Evolutionary conservation across 2,329 filamentous ascomycete species (phyloP).

Genomic region (Chaetomium olivaceum): DNA sequence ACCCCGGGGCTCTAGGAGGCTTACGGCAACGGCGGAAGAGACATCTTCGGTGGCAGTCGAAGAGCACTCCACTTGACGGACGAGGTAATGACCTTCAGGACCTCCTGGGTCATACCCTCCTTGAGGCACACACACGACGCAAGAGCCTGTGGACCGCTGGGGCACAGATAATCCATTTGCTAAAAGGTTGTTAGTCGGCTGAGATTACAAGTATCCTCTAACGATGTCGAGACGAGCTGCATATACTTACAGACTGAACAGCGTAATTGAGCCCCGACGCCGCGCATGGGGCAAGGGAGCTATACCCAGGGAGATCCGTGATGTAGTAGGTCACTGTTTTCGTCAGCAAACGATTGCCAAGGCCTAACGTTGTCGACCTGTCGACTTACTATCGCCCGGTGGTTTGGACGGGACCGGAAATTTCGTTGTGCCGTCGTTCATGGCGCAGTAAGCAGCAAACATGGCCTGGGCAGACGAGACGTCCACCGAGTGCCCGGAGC

Average conservation of each 20-base stretch:
- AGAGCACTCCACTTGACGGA: constrained; percentile 48
- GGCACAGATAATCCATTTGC: constrained; percentile 47
- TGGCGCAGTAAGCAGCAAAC: constrained; percentile 54
- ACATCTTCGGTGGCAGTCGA: constrained; percentile 48
- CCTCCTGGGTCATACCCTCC: constrained; percentile 45
- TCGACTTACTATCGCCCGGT: constrained; percentile 52
- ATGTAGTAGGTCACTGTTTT: constrained; percentile 53
- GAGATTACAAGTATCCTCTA: not conserved
- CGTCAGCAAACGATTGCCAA: not conserved
- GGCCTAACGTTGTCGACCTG: not conserved
- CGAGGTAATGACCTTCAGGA: constrained; percentile 48
- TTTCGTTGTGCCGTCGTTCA: constrained; percentile 50
- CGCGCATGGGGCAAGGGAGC: constrained; percentile 48
- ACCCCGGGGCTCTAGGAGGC: not conserved
- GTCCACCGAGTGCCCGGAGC: constrained; percentile 49
- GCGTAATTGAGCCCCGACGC: constrained; percentile 46
- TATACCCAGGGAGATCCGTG: constrained; percentile 51
- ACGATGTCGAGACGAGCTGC: not conserved
- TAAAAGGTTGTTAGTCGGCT: constrained; percentile 24
- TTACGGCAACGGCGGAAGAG: constrained; percentile 45
- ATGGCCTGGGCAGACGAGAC: constrained; percentile 52
- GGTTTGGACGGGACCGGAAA: constrained; percentile 50
- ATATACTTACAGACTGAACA: constrained; percentile 43
- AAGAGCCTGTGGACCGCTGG: constrained; percentile 48
- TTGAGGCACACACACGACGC: constrained; percentile 57